Evolutionary conservation across 2,329 filamentous ascomycete genomes (phyloP).

Genomic region (Phoma sp.): DNA sequence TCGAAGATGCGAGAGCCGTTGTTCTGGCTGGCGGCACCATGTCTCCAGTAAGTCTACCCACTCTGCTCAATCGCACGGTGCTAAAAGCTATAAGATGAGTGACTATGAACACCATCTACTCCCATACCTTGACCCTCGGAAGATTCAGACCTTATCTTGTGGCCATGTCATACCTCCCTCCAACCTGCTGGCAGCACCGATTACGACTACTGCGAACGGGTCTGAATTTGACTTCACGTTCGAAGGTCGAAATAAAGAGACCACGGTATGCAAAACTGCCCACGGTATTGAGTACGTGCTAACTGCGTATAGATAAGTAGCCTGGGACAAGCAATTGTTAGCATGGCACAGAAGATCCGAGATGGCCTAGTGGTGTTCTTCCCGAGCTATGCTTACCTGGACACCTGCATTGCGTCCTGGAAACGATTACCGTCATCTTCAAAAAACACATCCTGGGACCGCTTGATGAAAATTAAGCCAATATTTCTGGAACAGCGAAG

Average conservation of each 20-base stretch:
- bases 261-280: constrained; percentile 56
- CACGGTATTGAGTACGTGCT: too few relatives aligned
- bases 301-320: constrained; percentile 61
- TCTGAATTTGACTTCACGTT: constrained; percentile 85
- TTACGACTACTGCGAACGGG: constrained; percentile 59
- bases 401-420: constrained; percentile 65
- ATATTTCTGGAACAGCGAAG: constrained; percentile 49
- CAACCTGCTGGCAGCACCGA: constrained; percentile 79
- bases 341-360: constrained; percentile 74
- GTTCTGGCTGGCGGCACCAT: constrained; percentile 95
- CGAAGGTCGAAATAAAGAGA: constrained; percentile 71
- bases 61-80: not conserved
- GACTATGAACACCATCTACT: constrained; percentile 90
- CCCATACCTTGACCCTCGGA: constrained; percentile 67
- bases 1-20: constrained; percentile 81
- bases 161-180: constrained; percentile 88
- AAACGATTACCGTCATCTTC: constrained; percentile 27
- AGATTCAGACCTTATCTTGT: constrained; percentile 84
- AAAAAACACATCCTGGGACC: constrained; percentile 56
- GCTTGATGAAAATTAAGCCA: constrained; percentile 64
- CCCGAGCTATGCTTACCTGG: constrained; percentile 89
- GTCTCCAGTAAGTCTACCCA: constrained; percentile 72
- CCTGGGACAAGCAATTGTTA: constrained; percentile 74
- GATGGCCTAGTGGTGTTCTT: constrained; percentile 96
- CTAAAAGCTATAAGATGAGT: constrained; percentile 62